These are phyloP conservation scores for Capsicum chinense DNA, from an alignment of 257 asterid genomes.

Conservation along the genomic window DNA sequence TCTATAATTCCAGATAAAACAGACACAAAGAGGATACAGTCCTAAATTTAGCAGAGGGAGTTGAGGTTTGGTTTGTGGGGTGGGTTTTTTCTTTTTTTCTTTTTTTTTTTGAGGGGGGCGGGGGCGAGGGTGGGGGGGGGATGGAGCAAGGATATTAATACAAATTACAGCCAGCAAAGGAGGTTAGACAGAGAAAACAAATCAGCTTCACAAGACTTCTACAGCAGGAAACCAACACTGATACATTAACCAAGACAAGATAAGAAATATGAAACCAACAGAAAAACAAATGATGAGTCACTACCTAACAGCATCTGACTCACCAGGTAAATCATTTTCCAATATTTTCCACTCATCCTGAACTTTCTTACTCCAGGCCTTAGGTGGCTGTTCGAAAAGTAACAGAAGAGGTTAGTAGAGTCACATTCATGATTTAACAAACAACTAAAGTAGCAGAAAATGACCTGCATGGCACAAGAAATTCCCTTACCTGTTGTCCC, in stretches of 20 bases:
- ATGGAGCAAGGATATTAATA: not conserved
- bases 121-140: no score
- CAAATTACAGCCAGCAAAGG: not conserved
- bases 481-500: constrained; percentile 49
- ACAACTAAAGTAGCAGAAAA: not conserved
- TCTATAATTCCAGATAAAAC: not conserved
- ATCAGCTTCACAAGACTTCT: not conserved
- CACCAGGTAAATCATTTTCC: constrained; percentile 65
- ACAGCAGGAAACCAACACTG: constrained; percentile 16
- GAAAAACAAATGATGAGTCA: not conserved
- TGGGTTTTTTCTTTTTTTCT: no score
- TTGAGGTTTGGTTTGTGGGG: not conserved
- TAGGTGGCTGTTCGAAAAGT: constrained; percentile 50
- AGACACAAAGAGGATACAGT: not conserved
- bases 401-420: constrained; percentile 6
- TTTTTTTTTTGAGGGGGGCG: no score
- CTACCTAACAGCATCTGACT: constrained; percentile 24
- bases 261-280: not conserved
- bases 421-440: not conserved
- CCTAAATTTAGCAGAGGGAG: not conserved
- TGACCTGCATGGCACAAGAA: constrained; percentile 11
- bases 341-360: constrained; percentile 68
- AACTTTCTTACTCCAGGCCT: constrained; percentile 57
- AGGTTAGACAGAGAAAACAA: not conserved
- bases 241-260: not conserved